Conservation (phyloP, 2,329 filamentous ascomycete genomes). For the Geosmithia putterillii region DNA sequence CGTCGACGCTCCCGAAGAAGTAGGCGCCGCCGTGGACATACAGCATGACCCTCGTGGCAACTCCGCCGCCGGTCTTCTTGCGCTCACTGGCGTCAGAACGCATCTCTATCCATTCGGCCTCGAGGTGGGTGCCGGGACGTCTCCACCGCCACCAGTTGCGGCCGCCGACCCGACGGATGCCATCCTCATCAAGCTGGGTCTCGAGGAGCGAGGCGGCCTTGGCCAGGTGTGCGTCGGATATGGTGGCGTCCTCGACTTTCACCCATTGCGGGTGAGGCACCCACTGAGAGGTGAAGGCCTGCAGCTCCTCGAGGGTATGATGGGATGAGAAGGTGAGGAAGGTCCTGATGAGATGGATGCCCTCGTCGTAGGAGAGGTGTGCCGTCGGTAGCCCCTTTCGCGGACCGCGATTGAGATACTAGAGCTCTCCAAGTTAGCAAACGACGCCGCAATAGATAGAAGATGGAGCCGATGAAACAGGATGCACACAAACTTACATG, state of each 20-base stretch:
- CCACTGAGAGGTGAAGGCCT: conserved; percentile 84
- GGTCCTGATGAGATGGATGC: conserved; percentile 71
- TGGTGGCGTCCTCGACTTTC: conserved; percentile 56
- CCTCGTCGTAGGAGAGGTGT: conserved; percentile 90
- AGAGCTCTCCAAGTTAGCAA: conserved; percentile 1
- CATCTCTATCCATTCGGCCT: conserved; percentile 97
- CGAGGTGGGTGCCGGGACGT: conserved; percentile 49
- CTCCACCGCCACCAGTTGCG: conserved; percentile 86
- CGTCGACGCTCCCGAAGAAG: conserved; percentile 90
- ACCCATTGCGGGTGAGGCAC: conserved; percentile 87
- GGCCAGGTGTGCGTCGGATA: conserved; percentile 51
- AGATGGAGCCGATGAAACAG: background rate
- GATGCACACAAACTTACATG: conserved; percentile 49
- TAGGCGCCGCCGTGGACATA: conserved; percentile 93
- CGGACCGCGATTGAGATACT: conserved; percentile 75
- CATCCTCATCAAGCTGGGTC: conserved; percentile 65
- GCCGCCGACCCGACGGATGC: conserved; percentile 66
- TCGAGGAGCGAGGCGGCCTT: conserved; percentile 56
- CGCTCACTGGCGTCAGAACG: conserved; percentile 58
- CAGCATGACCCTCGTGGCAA: conserved; percentile 66
- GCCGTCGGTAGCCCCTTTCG: conserved; percentile 71
- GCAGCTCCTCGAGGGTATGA: conserved; percentile 85
- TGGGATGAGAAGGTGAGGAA: conserved; percentile 79
- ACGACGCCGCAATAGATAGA: background rate
- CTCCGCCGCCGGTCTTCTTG: conserved; percentile 42